Evolutionary conservation across 768 basidiomycete species (phyloP).

Genomic region (Tylopilus subfusipes): DNA sequence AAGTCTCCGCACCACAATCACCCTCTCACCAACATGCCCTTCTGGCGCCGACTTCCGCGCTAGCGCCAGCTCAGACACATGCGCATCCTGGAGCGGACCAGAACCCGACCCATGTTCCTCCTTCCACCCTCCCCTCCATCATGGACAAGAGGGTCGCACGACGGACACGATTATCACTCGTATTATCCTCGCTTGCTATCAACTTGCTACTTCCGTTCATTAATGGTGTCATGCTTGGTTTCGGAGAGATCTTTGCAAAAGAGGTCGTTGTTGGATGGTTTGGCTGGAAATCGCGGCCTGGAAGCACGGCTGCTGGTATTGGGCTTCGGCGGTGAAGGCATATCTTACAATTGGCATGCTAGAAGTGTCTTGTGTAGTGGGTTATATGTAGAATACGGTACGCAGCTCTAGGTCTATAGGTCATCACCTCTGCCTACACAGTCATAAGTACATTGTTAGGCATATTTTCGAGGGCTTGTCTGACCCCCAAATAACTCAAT

Average conservation of each 20-base stretch:
- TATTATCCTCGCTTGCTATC: slow-evolving; percentile 74
- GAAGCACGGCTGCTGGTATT: slow-evolving; percentile 23
- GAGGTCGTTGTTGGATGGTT: slow-evolving; percentile 59
- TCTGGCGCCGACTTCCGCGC: slow-evolving; percentile 13
- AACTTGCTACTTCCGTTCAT: slow-evolving; percentile 86
- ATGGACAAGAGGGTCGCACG: slow-evolving; percentile 66
- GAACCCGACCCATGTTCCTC: slow-evolving; percentile 25
- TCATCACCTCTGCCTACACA: slow-evolving; percentile 29
- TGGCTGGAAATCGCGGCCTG: slow-evolving; percentile 38
- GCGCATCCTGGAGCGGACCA: slow-evolving; percentile 21
- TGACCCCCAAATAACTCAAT: slow-evolving; percentile 55
- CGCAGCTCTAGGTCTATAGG: not conserved
- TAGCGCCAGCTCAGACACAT: slow-evolving; percentile 9
- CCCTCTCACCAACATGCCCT: slow-evolving; percentile 30
- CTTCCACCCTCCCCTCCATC: slow-evolving; percentile 62
- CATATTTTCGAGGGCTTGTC: slow-evolving; percentile 56
- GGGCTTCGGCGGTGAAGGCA: slow-evolving; percentile 22
- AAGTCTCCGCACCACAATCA: slow-evolving; percentile 52
- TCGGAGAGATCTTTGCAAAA: slow-evolving; percentile 90
- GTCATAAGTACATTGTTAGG: slow-evolving; percentile 46
- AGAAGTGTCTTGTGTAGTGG: not conserved
- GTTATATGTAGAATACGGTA: not conserved
- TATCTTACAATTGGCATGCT: not conserved
- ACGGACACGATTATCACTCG: slow-evolving; percentile 63
- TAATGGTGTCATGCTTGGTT: slow-evolving; percentile 95